Conservation (phyloP, 1,284 basidiomycete genomes). For the Mrakiaceae sp. region DNA sequence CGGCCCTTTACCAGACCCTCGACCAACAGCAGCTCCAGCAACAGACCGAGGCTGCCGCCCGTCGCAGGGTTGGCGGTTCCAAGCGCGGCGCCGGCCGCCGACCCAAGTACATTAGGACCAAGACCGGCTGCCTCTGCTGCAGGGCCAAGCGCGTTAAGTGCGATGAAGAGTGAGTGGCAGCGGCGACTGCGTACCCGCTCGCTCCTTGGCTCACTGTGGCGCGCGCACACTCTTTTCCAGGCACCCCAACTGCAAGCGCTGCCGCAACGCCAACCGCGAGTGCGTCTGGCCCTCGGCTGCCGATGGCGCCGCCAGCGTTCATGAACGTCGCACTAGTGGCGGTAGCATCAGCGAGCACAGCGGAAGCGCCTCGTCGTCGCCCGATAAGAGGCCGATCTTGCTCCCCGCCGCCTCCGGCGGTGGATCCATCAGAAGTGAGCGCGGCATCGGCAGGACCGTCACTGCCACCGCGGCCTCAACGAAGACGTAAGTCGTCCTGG, state of each 20-base stretch:
- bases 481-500: too few relatives aligned
- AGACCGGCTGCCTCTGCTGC: constrained; percentile 12
- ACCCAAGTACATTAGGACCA: neutral
- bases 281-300: constrained; percentile 10
- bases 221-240: neutral
- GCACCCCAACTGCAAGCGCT: constrained; percentile 11
- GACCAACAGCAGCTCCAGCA: neutral
- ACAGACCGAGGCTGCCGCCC: neutral
- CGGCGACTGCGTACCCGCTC: neutral
- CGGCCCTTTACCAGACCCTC: neutral
- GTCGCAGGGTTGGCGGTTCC: neutral
- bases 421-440: neutral
- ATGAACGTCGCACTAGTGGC: too few relatives aligned
- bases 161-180: constrained; percentile 5
- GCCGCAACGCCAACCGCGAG: constrained; percentile 5
- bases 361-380: neutral
- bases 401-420: neutral
- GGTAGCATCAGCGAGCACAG: too few relatives aligned
- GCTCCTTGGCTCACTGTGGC: neutral
- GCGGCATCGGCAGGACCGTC: neutral
- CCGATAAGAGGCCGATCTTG: neutral
- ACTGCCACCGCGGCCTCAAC: neutral
- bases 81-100: neutral
- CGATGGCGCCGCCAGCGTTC: neutral
- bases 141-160: constrained; percentile 9